Evolutionary conservation across 139 green algal species (phyloP).

Genomic region (Dunaliella sp.): DNA sequence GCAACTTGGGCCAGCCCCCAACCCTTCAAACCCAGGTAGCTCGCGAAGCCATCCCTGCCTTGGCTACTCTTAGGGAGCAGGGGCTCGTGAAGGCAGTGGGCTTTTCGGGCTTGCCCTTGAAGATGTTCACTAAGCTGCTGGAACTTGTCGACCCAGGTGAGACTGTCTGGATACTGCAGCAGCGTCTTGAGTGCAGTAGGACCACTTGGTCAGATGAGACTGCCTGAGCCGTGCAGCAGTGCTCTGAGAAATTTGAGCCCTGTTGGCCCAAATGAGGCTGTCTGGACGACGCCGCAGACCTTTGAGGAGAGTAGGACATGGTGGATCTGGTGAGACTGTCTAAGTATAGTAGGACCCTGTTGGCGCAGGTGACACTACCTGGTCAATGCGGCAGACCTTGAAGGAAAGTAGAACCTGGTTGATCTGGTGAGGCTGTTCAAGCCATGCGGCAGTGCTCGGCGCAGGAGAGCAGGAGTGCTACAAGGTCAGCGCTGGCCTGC

Average conservation of each 20-base stretch:
- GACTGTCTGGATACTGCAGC: too few species aligned
- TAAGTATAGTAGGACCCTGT: too few species aligned
- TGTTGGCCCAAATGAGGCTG: background rate
- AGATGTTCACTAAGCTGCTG: conserved; percentile 74
- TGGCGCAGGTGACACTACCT: too few species aligned
- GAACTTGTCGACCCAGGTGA: conserved; percentile 48
- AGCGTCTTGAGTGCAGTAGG: too few species aligned
- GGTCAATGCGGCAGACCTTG: too few species aligned
- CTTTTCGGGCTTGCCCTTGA: conserved; percentile 89
- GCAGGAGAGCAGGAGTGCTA: too few species aligned
- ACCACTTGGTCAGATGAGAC: background rate
- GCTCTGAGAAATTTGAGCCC: background rate
- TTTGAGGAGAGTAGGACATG: background rate
- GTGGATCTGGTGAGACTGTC: background rate
- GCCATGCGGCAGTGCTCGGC: too few species aligned
- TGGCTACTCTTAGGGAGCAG: conserved; percentile 72
- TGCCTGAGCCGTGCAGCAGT: background rate
- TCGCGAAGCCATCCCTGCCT: conserved; percentile 85
- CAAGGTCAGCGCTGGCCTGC: too few species aligned
- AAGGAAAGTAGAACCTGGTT: too few species aligned
- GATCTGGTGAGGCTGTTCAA: too few species aligned
- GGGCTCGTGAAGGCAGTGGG: conserved; percentile 85
- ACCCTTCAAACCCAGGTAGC: too few species aligned
- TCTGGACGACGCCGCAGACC: background rate
- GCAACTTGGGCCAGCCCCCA: too few species aligned